Evolutionary conservation across 2,329 filamentous ascomycete species (phyloP).

Genomic region (Colletotrichum tabaci): DNA sequence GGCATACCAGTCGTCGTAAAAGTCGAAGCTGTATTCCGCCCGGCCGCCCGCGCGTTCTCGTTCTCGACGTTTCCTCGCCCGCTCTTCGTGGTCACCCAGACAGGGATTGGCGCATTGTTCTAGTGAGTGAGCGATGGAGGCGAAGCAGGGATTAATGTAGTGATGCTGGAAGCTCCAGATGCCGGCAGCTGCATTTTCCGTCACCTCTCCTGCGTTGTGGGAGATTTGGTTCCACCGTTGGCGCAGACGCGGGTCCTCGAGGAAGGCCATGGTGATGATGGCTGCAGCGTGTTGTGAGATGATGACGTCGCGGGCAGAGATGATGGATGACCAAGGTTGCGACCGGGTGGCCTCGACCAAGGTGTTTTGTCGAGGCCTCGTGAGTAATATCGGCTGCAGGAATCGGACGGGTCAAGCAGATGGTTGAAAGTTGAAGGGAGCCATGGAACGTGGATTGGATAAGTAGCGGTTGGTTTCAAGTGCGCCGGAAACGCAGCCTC

Average conservation of each 20-base stretch:
- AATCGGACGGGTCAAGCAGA: constrained; percentile 11
- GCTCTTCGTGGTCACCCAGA: constrained; percentile 80
- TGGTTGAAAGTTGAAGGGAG: constrained; percentile 24
- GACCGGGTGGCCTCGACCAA: constrained; percentile 33
- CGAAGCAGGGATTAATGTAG: constrained; percentile 87
- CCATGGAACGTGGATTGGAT: constrained; percentile 33
- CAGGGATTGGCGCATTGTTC: constrained; percentile 82
- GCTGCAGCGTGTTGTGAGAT: constrained; percentile 23
- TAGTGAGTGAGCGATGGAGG: constrained; percentile 75
- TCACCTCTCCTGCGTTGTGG: constrained; percentile 90
- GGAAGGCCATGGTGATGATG: constrained; percentile 67
- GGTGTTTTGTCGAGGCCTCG: constrained; percentile 31
- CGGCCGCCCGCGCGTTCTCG: constrained; percentile 71
- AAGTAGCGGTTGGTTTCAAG: constrained; percentile 40
- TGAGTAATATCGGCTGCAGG: background rate
- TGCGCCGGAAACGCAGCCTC: constrained; percentile 34
- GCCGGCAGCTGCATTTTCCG: constrained; percentile 90
- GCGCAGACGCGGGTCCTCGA: constrained; percentile 89
- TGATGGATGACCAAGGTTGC: background rate
- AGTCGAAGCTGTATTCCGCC: constrained; percentile 92
- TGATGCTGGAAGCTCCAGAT: constrained; percentile 91
- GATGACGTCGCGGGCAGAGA: constrained; percentile 38
- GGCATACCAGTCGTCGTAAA: constrained; percentile 96
- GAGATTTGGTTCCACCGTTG: constrained; percentile 95
- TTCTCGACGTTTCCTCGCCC: constrained; percentile 77